Percentiles rank a stretch among this genome's conserved stretches.
phyloP scores from a whole-genome alignment of 148 eudicot species.

The Camellia japonica region DNA sequence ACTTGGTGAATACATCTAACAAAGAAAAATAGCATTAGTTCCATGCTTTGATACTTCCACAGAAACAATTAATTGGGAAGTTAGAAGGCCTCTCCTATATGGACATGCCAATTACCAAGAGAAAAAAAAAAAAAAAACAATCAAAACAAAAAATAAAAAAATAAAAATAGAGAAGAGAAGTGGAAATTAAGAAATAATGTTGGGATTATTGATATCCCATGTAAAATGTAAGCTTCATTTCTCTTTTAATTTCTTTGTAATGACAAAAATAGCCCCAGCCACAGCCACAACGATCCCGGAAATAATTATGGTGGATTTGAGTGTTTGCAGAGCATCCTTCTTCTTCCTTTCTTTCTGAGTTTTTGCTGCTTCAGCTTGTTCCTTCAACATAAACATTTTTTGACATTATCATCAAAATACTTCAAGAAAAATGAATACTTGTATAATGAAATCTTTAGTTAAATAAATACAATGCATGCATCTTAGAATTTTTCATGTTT shows the following conservation, averaged over 20 bases:
- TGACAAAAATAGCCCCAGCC: slow-evolving; percentile 56
- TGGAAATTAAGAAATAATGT: not conserved
- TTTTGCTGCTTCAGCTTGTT: slow-evolving; percentile 22
- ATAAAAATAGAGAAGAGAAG: no score
- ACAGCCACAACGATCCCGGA: slow-evolving; percentile 64
- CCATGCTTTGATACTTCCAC: not conserved
- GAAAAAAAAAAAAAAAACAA: not conserved
- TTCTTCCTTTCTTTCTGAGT: slow-evolving; percentile 32
- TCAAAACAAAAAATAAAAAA: not conserved
- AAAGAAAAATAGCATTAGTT: not conserved
- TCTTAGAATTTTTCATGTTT: no score
- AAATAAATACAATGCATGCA: no score
- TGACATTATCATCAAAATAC: not conserved
- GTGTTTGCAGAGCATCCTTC: slow-evolving; percentile 40
- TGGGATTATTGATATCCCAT: not conserved
- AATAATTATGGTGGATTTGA: slow-evolving; percentile 52
- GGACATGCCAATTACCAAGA: not conserved
- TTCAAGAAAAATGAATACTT: not conserved
- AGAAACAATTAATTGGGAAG: not conserved
- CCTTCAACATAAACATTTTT: slow-evolving; percentile 22
- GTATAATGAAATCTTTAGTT: not conserved
- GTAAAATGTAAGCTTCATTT: slow-evolving; percentile 24
- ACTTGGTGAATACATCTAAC: not conserved
- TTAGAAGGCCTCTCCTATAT: not conserved
- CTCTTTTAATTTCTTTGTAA: slow-evolving; percentile 50